phyloP scores from a whole-genome alignment of 2,329 filamentous ascomycete species.

The Colletotrichum sidae region DNA sequence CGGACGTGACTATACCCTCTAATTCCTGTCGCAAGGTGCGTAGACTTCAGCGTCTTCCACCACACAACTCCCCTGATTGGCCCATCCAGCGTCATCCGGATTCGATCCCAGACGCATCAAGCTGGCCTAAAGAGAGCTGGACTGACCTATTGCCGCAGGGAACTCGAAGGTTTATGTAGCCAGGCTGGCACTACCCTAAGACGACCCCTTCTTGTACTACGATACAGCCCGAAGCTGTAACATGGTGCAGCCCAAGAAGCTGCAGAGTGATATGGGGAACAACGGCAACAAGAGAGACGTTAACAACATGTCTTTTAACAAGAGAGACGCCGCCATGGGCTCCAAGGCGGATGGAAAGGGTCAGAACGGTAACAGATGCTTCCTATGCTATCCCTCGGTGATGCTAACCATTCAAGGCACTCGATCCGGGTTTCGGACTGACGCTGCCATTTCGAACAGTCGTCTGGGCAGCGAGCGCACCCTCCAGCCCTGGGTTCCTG shows the following conservation, averaged over 20 bases:
- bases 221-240: conserved; percentile 23
- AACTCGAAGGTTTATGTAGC: conserved; percentile 26
- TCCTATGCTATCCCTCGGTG: not conserved
- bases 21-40: conserved; percentile 35
- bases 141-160: conserved; percentile 27
- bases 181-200: conserved; percentile 33
- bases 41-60: conserved; percentile 8
- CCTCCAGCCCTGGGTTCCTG: conserved; percentile 85
- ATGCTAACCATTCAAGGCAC: conserved; percentile 63
- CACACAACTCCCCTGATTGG: not conserved
- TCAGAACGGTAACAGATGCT: conserved; percentile 51
- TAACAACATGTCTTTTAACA: conserved; percentile 51
- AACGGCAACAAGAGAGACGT: conserved; percentile 31
- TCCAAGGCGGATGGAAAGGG: conserved; percentile 50
- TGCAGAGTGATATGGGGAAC: conserved; percentile 33
- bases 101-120: not conserved
- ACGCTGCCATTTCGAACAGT: conserved; percentile 85
- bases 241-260: conserved; percentile 37
- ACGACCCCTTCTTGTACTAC: conserved; percentile 29
- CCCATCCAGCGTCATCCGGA: not conserved
- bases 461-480: conserved; percentile 77
- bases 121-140: conserved; percentile 4
- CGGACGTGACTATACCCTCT: conserved; percentile 24
- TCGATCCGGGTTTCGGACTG: conserved; percentile 81
- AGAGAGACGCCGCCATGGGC: conserved; percentile 50